Conservation (phyloP, 805 yeast species). For the Candida berthetii region DNA sequence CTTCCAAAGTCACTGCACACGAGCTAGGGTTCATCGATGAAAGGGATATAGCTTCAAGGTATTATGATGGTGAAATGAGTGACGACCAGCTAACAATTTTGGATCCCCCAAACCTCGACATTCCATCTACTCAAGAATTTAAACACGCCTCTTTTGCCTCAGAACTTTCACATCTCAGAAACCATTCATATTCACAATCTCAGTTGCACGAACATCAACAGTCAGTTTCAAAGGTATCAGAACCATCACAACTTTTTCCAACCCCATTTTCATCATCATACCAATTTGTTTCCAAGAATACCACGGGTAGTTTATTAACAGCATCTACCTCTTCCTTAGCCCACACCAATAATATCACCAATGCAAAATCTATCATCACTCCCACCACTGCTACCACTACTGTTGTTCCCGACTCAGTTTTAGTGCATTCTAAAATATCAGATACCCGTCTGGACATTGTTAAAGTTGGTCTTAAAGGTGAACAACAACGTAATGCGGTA, state of each 20-base stretch:
- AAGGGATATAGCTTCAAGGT: neutral
- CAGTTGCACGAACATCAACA: too few relatives aligned
- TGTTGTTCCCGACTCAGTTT: neutral
- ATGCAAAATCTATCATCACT: neutral
- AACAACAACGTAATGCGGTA: conserved; percentile 18
- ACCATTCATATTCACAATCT: neutral
- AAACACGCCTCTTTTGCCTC: neutral
- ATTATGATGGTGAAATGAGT: conserved; percentile 2
- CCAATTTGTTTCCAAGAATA: too few relatives aligned
- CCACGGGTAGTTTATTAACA: too few relatives aligned
- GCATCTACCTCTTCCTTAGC: too few relatives aligned
- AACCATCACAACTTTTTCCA: neutral
- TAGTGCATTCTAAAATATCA: conserved; percentile 4
- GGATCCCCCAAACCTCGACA: conserved; percentile 12
- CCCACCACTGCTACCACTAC: neutral
- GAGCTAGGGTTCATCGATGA: neutral
- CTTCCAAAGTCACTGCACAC: neutral
- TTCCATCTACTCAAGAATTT: conserved; percentile 1
- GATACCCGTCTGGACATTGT: conserved; percentile 6
- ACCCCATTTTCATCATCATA: too few relatives aligned
- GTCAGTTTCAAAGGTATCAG: too few relatives aligned
- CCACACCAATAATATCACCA: neutral
- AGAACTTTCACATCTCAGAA: neutral
- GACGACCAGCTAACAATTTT: conserved; percentile 11
- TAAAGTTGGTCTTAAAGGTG: conserved; percentile 16